Base-by-base conservation (phyloP, 257 asterid genomes). In the Capsicum chinense region DNA sequence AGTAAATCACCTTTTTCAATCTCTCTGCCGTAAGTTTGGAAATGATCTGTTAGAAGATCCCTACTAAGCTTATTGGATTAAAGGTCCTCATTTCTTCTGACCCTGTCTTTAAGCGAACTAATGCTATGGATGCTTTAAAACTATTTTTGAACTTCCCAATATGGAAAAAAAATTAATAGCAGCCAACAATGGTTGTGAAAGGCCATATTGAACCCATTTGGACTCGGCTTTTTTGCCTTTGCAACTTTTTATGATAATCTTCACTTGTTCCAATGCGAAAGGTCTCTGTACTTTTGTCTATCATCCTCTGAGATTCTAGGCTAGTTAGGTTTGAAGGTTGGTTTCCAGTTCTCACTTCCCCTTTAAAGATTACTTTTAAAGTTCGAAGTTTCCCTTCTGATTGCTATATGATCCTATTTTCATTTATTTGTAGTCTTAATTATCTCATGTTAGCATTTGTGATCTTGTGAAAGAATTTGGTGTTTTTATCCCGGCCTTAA, bases 71-170 rank as follows among this genome's bases (percentile, higher is more conserved):
- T 54, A 11, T 54, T 3, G 57, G 11, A 11, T 50, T 50, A 50
- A 50, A 9, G 11, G 8, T 50, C 56, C 56, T 50, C 56, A 50
- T 50, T 50, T 50, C 56, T 50, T 62, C 68, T 37, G 0, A 35
- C 68, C 60, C 68, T 62, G 6, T 7, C 68, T 62, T 62, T 7
- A 19, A 21, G 37, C 37, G 68, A 62, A 62, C 68, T 62, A 62
- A 62, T 19, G 68, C 68, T 62, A 62, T 62, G 19, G 68, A 62
- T 62, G 37, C 68, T 62, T 62, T 62, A 62, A 19, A 62, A 62
- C 6, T 62, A 39, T 62, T 62, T 62, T 62, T 0, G 68, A 62
- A 62, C 68, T 19, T 62, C 39, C 68, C 68, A 2, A 15, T 26
- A 1, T 26, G 33, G 33, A 19, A 35, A 19, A 13, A 62, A 9